Base-by-base conservation (phyloP, 1,284 basidiomycete species). In the Irpex lacteus region DNA sequence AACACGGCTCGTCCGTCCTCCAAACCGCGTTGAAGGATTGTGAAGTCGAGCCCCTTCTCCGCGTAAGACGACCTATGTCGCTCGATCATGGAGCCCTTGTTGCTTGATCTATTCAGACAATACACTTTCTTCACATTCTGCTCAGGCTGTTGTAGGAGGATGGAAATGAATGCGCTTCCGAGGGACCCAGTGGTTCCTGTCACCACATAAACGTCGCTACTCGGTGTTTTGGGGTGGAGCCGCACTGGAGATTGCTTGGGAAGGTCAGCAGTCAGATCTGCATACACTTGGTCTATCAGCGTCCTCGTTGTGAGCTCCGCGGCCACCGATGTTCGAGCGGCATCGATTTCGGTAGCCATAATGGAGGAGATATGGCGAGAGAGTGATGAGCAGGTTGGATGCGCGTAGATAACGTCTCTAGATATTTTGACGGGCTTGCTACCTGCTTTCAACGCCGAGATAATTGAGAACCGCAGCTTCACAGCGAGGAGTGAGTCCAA, bases 91-190 rank as follows among this genome's bases (percentile, higher is more conserved):
- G 73, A 63, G 60, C 67, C 69, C 67, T 67, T 72, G 11, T 19
- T 19, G 50, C 70, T 66, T 26, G 68, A 70, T 13, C 76, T 73
- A 63, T 76, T 63, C 13, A 77, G 61, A 61, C 76, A 72, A 57
- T 68, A 66, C 3, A 66, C 59, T 9, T 56, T 60, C 38, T 19
- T 19, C 21, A 64, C 63, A n/a, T 5, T 13, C 4, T 62, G 60
- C 2, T 56, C 56, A 4, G 63, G 50, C 32, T 68, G 13, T 67
- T 72, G 26, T 18, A 69, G 67, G 60, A 75, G 68, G 53, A 65
- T 64, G 13, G 60, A 55, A 9, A 69, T 63, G 9, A 71, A 26
- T 38, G 61, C 60, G 8, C 63, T 60, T 18, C 71, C 71, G 5
- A 72, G 66, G 18, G 64, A 63, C 2, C 71, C 70, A 0, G 71